Conservation (phyloP, 106 monocot species). For the Allium sativum region DNA sequence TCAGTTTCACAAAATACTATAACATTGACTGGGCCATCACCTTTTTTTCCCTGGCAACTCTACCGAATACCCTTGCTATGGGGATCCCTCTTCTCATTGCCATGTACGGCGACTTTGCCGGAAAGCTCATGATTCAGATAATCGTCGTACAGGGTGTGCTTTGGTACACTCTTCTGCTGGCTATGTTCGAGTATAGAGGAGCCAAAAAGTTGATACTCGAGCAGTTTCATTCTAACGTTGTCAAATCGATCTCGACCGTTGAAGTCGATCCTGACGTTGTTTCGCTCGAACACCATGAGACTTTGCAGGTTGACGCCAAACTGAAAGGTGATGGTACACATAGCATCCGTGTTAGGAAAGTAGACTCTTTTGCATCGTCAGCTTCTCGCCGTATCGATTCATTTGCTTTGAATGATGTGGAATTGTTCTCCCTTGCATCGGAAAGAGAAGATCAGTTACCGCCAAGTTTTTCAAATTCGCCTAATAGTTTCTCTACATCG, state of each 20-base stretch:
- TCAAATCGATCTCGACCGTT: constrained; percentile 25
- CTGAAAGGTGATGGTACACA: constrained; percentile 24
- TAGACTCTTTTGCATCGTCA: too few species aligned
- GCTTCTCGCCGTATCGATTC: too few species aligned
- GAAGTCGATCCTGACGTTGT: constrained; percentile 48
- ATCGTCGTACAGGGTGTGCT: constrained; percentile 58
- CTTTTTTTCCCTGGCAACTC: constrained; percentile 43
- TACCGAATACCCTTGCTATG: constrained; percentile 38
- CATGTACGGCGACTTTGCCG: constrained; percentile 54
- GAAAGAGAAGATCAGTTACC: too few species aligned
- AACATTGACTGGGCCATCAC: constrained; percentile 53
- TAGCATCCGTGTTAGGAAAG: constrained; percentile 13
- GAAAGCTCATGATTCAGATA: constrained; percentile 53
- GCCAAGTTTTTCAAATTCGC: too few species aligned
- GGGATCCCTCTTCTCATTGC: constrained; percentile 26
- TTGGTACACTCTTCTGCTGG: constrained; percentile 52
- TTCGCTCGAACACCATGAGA: constrained; percentile 28
- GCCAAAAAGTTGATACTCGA: constrained; percentile 30
- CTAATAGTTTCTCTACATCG: too few species aligned
- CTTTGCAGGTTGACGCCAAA: constrained; percentile 9
- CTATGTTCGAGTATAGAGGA: constrained; percentile 56
- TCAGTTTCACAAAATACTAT: neutral
- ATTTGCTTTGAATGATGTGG: too few species aligned
- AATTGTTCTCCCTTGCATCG: too few species aligned
- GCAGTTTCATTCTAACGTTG: constrained; percentile 33